A percentile compares a stretch with the other conserved stretches of the same genome.
These are phyloP conservation scores for Penicillium tannophilum DNA, from an alignment of 495 filamentous ascomycete species.

Conservation along the genomic window DNA sequence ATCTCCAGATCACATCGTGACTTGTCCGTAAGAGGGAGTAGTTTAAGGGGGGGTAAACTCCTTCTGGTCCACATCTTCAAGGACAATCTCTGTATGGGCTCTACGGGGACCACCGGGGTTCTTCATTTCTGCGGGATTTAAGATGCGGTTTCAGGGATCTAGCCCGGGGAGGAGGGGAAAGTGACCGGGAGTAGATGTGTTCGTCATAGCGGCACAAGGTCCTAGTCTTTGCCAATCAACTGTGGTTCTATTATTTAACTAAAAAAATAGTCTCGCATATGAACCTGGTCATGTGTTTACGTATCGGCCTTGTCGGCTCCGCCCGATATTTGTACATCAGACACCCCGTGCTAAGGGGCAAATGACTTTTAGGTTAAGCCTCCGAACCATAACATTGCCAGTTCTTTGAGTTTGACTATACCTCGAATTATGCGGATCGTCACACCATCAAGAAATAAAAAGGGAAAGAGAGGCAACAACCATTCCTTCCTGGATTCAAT, in stretches of 20 bases:
- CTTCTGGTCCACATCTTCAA: background rate
- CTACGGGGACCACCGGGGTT: background rate
- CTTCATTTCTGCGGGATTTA: background rate
- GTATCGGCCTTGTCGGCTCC: background rate
- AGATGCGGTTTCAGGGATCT: background rate
- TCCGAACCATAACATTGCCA: background rate
- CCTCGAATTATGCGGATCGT: background rate
- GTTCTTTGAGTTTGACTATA: background rate
- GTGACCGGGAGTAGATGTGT: background rate
- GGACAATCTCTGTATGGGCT: background rate
- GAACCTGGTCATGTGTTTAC: background rate
- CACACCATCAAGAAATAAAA: background rate
- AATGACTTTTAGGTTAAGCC: background rate
- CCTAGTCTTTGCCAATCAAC: background rate
- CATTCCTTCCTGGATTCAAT: background rate
- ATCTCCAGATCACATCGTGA: background rate
- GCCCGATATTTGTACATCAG: background rate
- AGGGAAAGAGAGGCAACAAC: background rate
- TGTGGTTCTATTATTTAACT: background rate
- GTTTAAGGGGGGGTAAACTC: background rate
- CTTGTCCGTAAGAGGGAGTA: background rate
- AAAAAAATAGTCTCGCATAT: background rate
- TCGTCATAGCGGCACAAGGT: conserved; percentile 8
- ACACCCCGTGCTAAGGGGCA: background rate
- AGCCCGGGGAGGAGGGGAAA: background rate